These are phyloP conservation scores for Allomyces javanicus DNA, from an alignment of 192 early-diverging fungal genomes.

Conservation along the genomic window DNA sequence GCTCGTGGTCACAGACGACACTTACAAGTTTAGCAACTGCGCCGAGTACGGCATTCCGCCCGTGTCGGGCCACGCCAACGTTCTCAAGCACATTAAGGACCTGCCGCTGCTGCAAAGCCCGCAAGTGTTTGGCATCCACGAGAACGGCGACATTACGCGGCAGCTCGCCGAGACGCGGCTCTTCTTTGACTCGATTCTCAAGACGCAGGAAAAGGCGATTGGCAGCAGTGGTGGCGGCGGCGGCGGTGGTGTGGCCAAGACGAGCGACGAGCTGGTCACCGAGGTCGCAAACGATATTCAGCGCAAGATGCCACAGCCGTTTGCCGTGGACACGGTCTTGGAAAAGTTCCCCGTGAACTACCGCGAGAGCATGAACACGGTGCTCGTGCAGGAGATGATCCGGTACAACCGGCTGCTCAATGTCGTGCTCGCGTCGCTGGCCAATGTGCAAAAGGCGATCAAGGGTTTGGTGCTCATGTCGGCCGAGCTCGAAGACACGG, in stretches of 20 bases:
- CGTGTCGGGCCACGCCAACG: slow-evolving; percentile 26
- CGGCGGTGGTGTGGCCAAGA: slow-evolving; percentile 19
- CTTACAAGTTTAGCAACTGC: slow-evolving; percentile 32
- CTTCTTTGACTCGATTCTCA: slow-evolving; percentile 32
- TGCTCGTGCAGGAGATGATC: slow-evolving; percentile 45
- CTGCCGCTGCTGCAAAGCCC: slow-evolving; percentile 38
- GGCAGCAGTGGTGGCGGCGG: slow-evolving; percentile 7
- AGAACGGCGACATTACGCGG: slow-evolving; percentile 45
- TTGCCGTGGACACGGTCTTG: slow-evolving; percentile 24
- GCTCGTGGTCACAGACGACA: slow-evolving; percentile 24
- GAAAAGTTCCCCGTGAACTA: slow-evolving; percentile 36
- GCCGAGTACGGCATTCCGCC: slow-evolving; percentile 31
- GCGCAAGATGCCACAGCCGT: slow-evolving; percentile 20
- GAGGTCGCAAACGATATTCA: slow-evolving; percentile 38
- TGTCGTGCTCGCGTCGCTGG: slow-evolving; percentile 26
- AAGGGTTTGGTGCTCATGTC: slow-evolving; percentile 40
- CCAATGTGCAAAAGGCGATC: slow-evolving; percentile 45
- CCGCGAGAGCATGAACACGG: slow-evolving; percentile 44
- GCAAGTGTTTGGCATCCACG: slow-evolving; percentile 49
- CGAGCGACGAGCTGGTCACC: slow-evolving; percentile 33
- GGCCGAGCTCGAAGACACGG: slow-evolving; percentile 39
- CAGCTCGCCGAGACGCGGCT: slow-evolving; percentile 33
- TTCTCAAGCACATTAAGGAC: slow-evolving; percentile 33
- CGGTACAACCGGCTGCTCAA: slow-evolving; percentile 39
- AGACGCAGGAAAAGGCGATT: slow-evolving; percentile 24